Conservation (phyloP, 768 basidiomycete species). For the Tylopilus balloui region DNA sequence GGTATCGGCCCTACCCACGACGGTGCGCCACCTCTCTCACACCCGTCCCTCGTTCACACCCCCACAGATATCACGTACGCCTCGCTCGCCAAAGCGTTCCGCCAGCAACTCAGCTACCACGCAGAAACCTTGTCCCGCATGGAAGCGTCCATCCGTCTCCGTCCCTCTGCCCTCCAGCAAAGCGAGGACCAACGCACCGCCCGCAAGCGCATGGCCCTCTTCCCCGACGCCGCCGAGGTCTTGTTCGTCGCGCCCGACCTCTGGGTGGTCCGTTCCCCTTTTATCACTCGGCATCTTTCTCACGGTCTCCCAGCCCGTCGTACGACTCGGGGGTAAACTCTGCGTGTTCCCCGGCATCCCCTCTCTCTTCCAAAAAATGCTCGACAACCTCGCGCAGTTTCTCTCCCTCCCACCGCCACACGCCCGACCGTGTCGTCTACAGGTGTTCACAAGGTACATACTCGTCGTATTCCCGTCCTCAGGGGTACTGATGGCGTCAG, state of each 20-base stretch:
- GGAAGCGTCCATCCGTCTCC: constrained; percentile 48
- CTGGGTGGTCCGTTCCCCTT: constrained; percentile 68
- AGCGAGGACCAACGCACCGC: constrained; percentile 73
- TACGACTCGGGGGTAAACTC: constrained; percentile 78
- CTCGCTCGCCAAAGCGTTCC: constrained; percentile 82
- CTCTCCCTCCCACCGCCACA: constrained; percentile 73
- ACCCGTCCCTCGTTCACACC: neutral
- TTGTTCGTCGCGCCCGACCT: constrained; percentile 75
- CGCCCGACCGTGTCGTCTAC: constrained; percentile 71
- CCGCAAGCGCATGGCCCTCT: constrained; percentile 84
- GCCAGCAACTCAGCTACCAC: constrained; percentile 65
- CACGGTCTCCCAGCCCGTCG: constrained; percentile 58
- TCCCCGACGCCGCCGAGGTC: constrained; percentile 75
- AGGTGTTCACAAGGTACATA: constrained; percentile 76
- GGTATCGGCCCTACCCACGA: constrained; percentile 93
- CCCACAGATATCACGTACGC: constrained; percentile 82
- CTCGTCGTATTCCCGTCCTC: neutral
- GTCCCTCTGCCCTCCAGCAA: constrained; percentile 39
- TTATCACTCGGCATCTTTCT: neutral
- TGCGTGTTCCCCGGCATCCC: constrained; percentile 94
- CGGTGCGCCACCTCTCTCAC: constrained; percentile 41
- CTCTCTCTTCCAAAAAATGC: constrained; percentile 73
- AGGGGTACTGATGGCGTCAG: constrained; percentile 25
- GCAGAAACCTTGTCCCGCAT: constrained; percentile 74
- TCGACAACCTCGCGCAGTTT: constrained; percentile 66